Conservation (phyloP, 306 rosid species). For the Coriaria nepalensis region DNA sequence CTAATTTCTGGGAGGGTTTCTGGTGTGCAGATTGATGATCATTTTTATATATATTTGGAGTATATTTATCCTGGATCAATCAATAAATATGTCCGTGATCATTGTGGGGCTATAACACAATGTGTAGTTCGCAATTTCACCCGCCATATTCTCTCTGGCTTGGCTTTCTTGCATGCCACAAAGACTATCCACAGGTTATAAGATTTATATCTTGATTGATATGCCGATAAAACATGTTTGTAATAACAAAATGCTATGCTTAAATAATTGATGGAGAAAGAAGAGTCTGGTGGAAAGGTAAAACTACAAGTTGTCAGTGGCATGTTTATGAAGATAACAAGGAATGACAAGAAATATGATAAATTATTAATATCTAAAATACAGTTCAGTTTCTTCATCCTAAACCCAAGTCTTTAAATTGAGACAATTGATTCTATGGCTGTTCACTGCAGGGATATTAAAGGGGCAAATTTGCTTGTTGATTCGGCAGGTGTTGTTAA, state of each 20-base stretch:
- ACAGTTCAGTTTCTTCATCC: background rate
- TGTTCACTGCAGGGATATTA: constrained; percentile 62
- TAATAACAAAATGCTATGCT: background rate
- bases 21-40: constrained; percentile 51
- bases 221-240: too few relatives aligned
- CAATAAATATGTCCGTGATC: constrained; percentile 58
- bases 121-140: constrained; percentile 81
- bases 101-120: constrained; percentile 61
- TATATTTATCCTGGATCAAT: constrained; percentile 82
- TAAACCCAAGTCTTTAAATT: background rate
- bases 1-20: constrained; percentile 8
- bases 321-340: background rate
- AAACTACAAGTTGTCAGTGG: too few relatives aligned
- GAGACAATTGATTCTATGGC: background rate
- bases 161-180: constrained; percentile 63
- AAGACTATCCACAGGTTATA: constrained; percentile 78
- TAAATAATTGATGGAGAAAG: background rate
- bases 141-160: constrained; percentile 66
- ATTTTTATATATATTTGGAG: constrained; percentile 78
- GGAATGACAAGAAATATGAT: background rate
- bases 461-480: constrained; percentile 94
- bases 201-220: background rate
- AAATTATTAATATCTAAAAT: background rate
- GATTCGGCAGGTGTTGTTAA: constrained; percentile 70
- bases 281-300: background rate